Evolutionary conservation across 306 rosid species (phyloP), one percentile per base, ranked within the genome.

Genomic region (Medicago lupulina): DNA sequence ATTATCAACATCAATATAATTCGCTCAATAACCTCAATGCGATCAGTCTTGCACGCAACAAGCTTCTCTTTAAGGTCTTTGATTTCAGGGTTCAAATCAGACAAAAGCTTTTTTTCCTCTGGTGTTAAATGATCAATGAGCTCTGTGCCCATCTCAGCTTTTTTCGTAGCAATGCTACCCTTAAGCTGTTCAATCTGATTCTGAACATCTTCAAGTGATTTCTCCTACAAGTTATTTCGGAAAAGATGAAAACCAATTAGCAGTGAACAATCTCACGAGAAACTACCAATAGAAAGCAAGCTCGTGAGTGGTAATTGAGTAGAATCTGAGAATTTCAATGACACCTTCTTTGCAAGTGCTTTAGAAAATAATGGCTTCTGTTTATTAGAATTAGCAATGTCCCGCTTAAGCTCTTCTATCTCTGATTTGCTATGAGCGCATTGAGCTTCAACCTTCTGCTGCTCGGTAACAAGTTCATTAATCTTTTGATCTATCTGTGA

Each of bases 51-150:
- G 97, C 96, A 90, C 18, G 81, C 81, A 78, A 95, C 87, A 41
- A 95, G 96, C 81, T 75, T 81, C 85, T 95, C 96, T 78, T 95
- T 95, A 47, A 88, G 92, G 54, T 87, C 92, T 78, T 88, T 83
- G 71, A 95, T 95, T 89, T 92, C 96, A 41, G 96, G 98, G 81
- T 95, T 95, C 79, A 95, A 84, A 78, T 88, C 88, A 54, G 97
- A 89, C 75, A 95, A 86, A 75, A 87, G 93, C 71, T 76, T 65
- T 74, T 89, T 95, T 84, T 95, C 98, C 68, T 89, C 97, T n/a
- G 92, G 96, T 2, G 96, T 89, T 73, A 95, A 90, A 86, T 95
- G 96, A 81, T 95, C 97, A 77, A 95, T 85, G 80, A 95, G 97
- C 46, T 95, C 98, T 4, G 97, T 94, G 74, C 96, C 97, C 95